Evolutionary conservation across 2,329 filamentous ascomycete genomes (phyloP).

Genomic region (Sporothrix dimorphospora): DNA sequence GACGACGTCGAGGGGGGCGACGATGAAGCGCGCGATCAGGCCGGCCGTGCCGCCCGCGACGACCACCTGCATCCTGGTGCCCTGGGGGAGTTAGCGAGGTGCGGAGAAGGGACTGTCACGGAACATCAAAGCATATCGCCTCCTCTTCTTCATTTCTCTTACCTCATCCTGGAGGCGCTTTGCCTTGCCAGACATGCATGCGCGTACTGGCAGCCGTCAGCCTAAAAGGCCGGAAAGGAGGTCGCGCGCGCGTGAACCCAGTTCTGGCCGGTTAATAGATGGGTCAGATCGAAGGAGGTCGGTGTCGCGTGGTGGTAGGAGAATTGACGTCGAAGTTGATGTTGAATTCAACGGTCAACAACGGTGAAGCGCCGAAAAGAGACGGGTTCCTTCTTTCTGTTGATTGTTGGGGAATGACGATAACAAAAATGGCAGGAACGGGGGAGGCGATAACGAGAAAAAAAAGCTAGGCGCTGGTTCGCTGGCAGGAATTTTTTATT

Average conservation of each 20-base stretch:
- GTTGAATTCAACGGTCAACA: background rate
- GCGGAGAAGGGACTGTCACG: too few species aligned
- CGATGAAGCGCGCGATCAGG: slow-evolving; percentile 87
- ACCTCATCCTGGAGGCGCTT: slow-evolving; percentile 64
- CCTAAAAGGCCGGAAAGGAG: background rate
- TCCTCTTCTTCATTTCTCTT: slow-evolving; percentile 33
- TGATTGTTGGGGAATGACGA: slow-evolving; percentile 16
- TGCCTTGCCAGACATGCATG: slow-evolving; percentile 49
- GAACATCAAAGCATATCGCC: background rate
- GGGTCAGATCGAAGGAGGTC: background rate
- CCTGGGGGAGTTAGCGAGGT: slow-evolving; percentile 43
- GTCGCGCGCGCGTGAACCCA: background rate
- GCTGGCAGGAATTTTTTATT: background rate
- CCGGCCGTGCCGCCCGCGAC: slow-evolving; percentile 69
- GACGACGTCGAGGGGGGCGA: slow-evolving; percentile 94
- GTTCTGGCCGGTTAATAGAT: background rate
- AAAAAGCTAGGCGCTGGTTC: background rate
- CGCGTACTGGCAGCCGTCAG: slow-evolving; percentile 33
- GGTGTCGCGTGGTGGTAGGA: background rate
- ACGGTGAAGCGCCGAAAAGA: background rate
- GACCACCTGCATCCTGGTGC: slow-evolving; percentile 60
- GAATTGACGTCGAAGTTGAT: background rate
- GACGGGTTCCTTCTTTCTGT: background rate
- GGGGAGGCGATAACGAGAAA: background rate
- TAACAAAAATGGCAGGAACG: slow-evolving; percentile 16